Evolutionary conservation across 768 basidiomycete species (phyloP).

Genomic region (Mrakia blollopis): DNA sequence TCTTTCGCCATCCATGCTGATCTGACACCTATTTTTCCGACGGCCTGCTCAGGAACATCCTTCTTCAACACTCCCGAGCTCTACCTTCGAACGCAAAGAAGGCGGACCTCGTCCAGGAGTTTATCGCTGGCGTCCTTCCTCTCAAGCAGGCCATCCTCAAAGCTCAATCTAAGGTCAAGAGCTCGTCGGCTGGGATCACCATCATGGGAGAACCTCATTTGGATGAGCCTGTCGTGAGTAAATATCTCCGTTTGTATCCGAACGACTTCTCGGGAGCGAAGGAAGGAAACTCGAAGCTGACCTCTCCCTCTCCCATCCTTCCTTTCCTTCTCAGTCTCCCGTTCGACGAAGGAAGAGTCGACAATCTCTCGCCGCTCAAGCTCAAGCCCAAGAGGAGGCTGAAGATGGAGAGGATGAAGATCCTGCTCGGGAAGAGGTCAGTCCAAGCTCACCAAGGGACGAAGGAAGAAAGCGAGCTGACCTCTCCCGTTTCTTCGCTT

Average conservation of each 20-base stretch:
- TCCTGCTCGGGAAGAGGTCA: conserved; percentile 17
- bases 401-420: conserved; percentile 13
- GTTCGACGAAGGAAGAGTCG: conserved; percentile 11
- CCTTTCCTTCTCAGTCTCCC: background rate
- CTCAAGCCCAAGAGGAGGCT: background rate
- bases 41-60: background rate
- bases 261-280: background rate
- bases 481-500: background rate
- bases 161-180: conserved; percentile 17
- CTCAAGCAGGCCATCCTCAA: conserved; percentile 18
- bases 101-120: conserved; percentile 23
- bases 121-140: conserved; percentile 12
- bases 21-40: no score
- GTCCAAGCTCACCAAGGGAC: background rate
- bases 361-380: conserved; percentile 23
- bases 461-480: background rate
- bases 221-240: conserved; percentile 15
- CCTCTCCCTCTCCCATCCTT: background rate
- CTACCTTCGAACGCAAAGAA: conserved; percentile 29
- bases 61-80: conserved; percentile 21
- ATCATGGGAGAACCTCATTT: conserved; percentile 6
- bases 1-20: background rate
- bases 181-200: conserved; percentile 5
- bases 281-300: background rate
- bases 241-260: no score